These are phyloP conservation scores for Coprinopsis sp. DNA, from an alignment of 768 basidiomycete species.

Conservation along the genomic window DNA sequence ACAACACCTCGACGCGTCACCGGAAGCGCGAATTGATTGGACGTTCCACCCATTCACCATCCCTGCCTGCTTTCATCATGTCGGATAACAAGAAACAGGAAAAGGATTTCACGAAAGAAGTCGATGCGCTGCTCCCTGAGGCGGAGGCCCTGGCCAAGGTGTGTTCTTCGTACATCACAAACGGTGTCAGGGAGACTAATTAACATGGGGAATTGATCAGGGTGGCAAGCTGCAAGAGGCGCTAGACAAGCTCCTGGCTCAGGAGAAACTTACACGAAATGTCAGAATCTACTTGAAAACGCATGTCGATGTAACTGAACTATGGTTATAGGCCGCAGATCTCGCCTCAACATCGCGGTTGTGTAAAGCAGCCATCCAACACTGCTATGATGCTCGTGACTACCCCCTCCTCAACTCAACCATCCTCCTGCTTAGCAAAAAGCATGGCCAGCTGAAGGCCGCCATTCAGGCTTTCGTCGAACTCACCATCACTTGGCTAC, in stretches of 20 bases:
- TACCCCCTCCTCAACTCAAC: slow-evolving; percentile 67
- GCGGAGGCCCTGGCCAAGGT: slow-evolving; percentile 70
- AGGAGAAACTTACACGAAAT: slow-evolving; percentile 97
- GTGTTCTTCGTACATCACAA: slow-evolving; percentile 15
- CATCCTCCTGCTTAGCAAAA: slow-evolving; percentile 76
- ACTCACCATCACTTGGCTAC: slow-evolving; percentile 74
- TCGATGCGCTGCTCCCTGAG: slow-evolving; percentile 69
- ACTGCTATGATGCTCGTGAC: slow-evolving; percentile 69
- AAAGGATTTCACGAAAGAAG: slow-evolving; percentile 83
- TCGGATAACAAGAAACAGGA: slow-evolving; percentile 81
- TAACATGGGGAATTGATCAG: slow-evolving; percentile 37
- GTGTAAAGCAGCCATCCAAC: slow-evolving; percentile 64
- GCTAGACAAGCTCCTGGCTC: slow-evolving; percentile 78
- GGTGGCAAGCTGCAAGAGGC: slow-evolving; percentile 79
- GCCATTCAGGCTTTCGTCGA: slow-evolving; percentile 92
- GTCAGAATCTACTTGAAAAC: slow-evolving; percentile 47
- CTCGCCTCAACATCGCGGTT: slow-evolving; percentile 86
- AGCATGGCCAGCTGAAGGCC: slow-evolving; percentile 93
- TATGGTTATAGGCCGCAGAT: slow-evolving; percentile 76
- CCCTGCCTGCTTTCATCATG: slow-evolving; percentile 47
- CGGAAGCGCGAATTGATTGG: slow-evolving; percentile 26
- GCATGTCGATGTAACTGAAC: not conserved
- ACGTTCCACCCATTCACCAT: slow-evolving; percentile 29
- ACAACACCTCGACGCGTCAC: slow-evolving; percentile 65
- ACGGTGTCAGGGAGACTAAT: slow-evolving; percentile 9